Evolutionary conservation across 2,329 filamentous ascomycete species (phyloP).

Genomic region (Didymella exigua): DNA sequence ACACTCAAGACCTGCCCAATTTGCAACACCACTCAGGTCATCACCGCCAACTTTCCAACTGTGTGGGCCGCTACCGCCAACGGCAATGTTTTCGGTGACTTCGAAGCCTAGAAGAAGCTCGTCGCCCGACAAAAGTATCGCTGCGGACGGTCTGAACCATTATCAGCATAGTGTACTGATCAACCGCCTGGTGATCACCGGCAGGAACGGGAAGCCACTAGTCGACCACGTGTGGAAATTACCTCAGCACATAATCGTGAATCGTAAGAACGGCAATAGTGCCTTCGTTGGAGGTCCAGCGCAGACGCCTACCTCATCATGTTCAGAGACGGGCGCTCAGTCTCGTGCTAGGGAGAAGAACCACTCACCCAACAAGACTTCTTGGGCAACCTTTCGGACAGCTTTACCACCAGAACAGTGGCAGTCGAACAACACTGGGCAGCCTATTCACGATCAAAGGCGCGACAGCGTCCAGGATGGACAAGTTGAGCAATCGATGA

Average conservation of each 20-base stretch:
- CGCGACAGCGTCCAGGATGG: constrained; percentile 7
- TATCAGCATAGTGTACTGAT: constrained; percentile 7
- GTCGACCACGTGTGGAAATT: constrained; percentile 29
- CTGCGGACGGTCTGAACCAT: background rate
- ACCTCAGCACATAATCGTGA: constrained; percentile 13
- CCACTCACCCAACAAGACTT: background rate
- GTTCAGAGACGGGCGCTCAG: too few species aligned
- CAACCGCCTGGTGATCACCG: constrained; percentile 26
- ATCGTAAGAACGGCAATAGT: background rate
- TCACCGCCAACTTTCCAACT: background rate
- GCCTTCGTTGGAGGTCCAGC: too few species aligned
- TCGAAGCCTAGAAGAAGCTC: constrained; percentile 17
- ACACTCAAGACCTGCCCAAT: background rate
- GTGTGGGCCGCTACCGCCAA: constrained; percentile 17
- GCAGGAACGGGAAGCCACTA: constrained; percentile 16
- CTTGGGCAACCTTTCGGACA: background rate
- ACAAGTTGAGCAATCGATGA: background rate
- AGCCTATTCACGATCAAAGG: background rate
- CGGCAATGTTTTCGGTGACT: constrained; percentile 28
- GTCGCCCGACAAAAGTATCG: constrained; percentile 6
- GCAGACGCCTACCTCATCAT: background rate
- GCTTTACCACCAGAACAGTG: background rate
- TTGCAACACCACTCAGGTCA: background rate
- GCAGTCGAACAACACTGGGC: background rate
- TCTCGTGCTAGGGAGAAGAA: background rate